Percentiles rank a stretch among this genome's conserved stretches.
Evolutionary conservation across 208 protist species (phyloP).

Genomic region (Leishmania lainsoni): DNA sequence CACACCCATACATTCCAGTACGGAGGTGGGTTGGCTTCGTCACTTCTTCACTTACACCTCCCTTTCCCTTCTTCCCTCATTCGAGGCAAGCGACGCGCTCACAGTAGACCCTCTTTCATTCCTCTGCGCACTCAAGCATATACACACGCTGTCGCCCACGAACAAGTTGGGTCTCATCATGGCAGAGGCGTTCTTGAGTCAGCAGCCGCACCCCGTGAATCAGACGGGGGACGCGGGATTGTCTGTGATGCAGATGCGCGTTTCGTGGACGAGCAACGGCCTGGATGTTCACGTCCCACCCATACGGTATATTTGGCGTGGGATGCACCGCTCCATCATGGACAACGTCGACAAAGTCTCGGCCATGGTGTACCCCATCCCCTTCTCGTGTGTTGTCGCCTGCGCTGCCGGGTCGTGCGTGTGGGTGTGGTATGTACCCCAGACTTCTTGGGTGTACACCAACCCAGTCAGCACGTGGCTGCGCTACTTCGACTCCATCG

Average conservation of each 20-base stretch:
- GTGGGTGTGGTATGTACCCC: slow-evolving; percentile 43
- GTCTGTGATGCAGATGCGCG: slow-evolving; percentile 41
- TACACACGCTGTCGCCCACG: background rate
- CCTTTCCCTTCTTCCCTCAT: background rate
- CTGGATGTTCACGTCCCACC: slow-evolving; percentile 80
- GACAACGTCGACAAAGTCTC: slow-evolving; percentile 63
- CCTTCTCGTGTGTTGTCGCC: slow-evolving; percentile 48
- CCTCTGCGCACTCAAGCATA: background rate
- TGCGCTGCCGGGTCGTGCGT: slow-evolving; percentile 44
- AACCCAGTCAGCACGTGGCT: slow-evolving; percentile 44
- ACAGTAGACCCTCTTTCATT: background rate
- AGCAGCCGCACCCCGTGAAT: slow-evolving; percentile 44
- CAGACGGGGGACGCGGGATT: slow-evolving; percentile 46
- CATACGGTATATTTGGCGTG: slow-evolving; percentile 51
- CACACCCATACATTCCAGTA: background rate
- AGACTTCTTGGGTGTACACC: slow-evolving; percentile 37
- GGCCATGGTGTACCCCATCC: slow-evolving; percentile 61
- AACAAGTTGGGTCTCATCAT: slow-evolving; percentile 25
- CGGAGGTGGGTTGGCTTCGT: background rate
- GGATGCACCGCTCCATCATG: slow-evolving; percentile 40
- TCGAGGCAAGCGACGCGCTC: background rate
- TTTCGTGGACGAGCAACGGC: slow-evolving; percentile 49
- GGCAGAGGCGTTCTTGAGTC: slow-evolving; percentile 65
- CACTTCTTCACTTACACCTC: background rate
- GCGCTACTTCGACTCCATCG: slow-evolving; percentile 54